Percentiles rank a stretch among this genome's conserved stretches.
Conservation (phyloP, 257 asterid genomes). For the Fraxinus pennsylvanica region DNA sequence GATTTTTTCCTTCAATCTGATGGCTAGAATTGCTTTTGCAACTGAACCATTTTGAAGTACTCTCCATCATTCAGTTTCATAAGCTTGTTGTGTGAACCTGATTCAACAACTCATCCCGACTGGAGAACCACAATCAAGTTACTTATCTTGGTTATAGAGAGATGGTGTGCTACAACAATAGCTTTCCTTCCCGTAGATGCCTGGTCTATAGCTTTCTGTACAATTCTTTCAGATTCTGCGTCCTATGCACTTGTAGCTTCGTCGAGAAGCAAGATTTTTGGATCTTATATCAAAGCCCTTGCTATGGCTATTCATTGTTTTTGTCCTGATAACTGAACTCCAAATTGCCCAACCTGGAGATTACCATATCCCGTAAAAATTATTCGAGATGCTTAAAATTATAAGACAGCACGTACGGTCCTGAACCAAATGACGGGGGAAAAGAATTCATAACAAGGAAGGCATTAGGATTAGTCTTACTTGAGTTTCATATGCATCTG, state of each 20-base stretch:
- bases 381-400: neutral
- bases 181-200: constrained; percentile 73
- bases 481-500: constrained; percentile 62
- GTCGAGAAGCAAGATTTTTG: constrained; percentile 68
- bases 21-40: constrained; percentile 41
- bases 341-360: constrained; percentile 75
- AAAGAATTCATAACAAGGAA: too few relatives aligned
- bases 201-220: constrained; percentile 68
- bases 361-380: constrained; percentile 1
- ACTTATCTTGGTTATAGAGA: too few relatives aligned
- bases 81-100: constrained; percentile 69
- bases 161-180: constrained; percentile 52
- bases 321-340: constrained; percentile 79
- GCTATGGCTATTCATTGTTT: constrained; percentile 87
- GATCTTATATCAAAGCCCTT: constrained; percentile 70
- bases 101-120: constrained; percentile 60
- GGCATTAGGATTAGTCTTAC: constrained; percentile 22
- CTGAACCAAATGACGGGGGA: neutral
- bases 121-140: constrained; percentile 55
- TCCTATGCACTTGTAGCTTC: constrained; percentile 87
- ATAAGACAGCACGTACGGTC: neutral
- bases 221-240: constrained; percentile 63
- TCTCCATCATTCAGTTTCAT: constrained; percentile 60
- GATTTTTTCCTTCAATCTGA: constrained; percentile 37
- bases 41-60: constrained; percentile 62